A percentile compares a stretch with the other conserved stretches of the same genome.
These are phyloP conservation scores for Calonectria pseudoreteaudii DNA, from an alignment of 2,329 filamentous ascomycete species.

Conservation along the genomic window DNA sequence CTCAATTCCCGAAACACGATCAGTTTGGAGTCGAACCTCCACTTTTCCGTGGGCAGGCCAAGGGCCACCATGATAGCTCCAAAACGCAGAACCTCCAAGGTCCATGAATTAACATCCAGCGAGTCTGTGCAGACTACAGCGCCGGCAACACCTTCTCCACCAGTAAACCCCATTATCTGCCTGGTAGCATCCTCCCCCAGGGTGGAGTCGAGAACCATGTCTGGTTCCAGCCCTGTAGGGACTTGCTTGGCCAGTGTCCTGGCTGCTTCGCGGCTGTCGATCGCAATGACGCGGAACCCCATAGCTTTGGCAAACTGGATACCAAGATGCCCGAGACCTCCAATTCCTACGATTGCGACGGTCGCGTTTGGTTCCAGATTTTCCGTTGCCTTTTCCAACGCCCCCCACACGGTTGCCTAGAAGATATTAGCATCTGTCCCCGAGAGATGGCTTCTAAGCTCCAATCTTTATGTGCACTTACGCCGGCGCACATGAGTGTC, in stretches of 20 bases:
- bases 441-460: background rate
- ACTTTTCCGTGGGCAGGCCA: conserved; percentile 46
- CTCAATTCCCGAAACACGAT: conserved; percentile 47
- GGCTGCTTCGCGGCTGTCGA: conserved; percentile 48
- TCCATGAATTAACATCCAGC: conserved; percentile 46
- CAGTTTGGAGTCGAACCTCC: conserved; percentile 46
- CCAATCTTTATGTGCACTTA: conserved; percentile 21
- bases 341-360: conserved; percentile 49
- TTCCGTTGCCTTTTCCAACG: conserved; percentile 45
- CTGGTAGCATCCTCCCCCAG: conserved; percentile 27
- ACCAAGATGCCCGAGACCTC: conserved; percentile 50
- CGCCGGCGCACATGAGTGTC: conserved; percentile 51
- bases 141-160: conserved; percentile 47
- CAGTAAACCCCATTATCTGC: conserved; percentile 43
- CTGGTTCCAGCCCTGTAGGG: conserved; percentile 34
- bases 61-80: conserved; percentile 45
- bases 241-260: conserved; percentile 45
- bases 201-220: conserved; percentile 44
- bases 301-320: conserved; percentile 51
- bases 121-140: conserved; percentile 48
- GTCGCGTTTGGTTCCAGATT: conserved; percentile 37
- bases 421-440: background rate
- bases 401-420: conserved; percentile 49
- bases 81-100: conserved; percentile 42
- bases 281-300: conserved; percentile 49